A percentile compares a stretch with the other conserved stretches of the same genome.
phyloP scores from a whole-genome alignment of 2,329 filamentous ascomycete genomes.

The Xylaria sp. region DNA sequence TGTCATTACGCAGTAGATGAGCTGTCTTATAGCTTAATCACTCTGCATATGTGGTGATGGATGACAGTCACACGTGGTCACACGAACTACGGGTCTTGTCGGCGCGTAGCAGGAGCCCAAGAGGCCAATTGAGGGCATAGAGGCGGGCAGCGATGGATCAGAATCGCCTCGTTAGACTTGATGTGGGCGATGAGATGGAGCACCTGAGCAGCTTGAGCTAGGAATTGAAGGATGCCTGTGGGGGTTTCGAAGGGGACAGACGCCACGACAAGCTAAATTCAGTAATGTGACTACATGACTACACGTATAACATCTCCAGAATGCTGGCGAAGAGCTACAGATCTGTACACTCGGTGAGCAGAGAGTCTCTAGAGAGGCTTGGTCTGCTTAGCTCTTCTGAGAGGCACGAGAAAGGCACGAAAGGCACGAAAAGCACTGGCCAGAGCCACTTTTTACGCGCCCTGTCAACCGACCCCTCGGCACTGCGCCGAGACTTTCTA shows the following conservation, averaged over 20 bases:
- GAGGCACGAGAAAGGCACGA: not conserved
- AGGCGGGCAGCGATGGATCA: conserved; percentile 13
- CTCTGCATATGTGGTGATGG: conserved; percentile 25
- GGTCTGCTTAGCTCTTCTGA: no score
- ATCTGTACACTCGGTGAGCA: no score
- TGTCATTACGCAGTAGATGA: not conserved
- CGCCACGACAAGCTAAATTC: not conserved
- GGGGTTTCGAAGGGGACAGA: conserved; percentile 22
- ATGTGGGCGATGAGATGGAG: conserved; percentile 17
- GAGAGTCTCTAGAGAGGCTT: no score
- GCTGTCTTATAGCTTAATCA: conserved; percentile 3
- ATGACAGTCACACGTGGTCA: conserved; percentile 8
- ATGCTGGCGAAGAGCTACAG: no score
- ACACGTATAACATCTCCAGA: no score
- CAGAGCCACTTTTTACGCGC: conserved; percentile 41
- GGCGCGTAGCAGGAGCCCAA: conserved; percentile 19
- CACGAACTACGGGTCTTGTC: conserved; percentile 14
- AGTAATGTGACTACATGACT: not conserved
- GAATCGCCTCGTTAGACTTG: conserved; percentile 18
- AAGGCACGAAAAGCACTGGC: conserved; percentile 6
- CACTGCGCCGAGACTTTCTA: conserved; percentile 31
- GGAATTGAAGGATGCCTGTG: not conserved
- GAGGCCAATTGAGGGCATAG: conserved; percentile 21
- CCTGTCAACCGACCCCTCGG: conserved; percentile 39
- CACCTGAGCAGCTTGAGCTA: conserved; percentile 4